Base-by-base conservation (phyloP, 1,284 basidiomycete species). In the Coniophora puteana region DNA sequence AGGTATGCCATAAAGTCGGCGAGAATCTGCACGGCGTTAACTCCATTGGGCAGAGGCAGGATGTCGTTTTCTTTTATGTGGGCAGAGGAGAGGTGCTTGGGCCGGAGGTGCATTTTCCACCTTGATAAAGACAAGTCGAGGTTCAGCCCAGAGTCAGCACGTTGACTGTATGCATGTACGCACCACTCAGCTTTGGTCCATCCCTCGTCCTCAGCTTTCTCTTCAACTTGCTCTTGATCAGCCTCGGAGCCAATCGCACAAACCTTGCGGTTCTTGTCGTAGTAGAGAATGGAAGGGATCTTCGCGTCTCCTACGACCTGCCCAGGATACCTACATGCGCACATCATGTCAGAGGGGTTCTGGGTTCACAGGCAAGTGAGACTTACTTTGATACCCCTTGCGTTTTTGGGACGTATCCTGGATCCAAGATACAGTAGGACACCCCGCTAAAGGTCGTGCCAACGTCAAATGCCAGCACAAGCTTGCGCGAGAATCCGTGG, bases 61-160 rank as follows among this genome's bases (percentile, higher is more conserved):
- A 77, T 52, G 7, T 63, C 52, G 6, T 51, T 43, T 36, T 55
- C 44, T 7, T 50, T 48, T 13, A 58, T 54, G 35, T 56, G 53
- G 23, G 50, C 44, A 1, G 51, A 50, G 36, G 45, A 54, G 27
- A 66, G 51, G 14, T 62, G 57, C n/a, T 49, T 49, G 4, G 72
- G 71, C 1, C 72, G 67, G 3, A 81, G 55, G 48, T 78, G 69
- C 0, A 81, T 54, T 51, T 81, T 80, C 63, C 78, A 81, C 78
- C 78, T 80, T 16, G 2, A 8, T n/a, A 21, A 28, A 28, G 32
- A 16, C 23, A 47, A 4, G 52, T 37, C 20, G 26, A 37, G 41
- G 22, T 41, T 16, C 20, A 20, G 30, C 26, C 14, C 10, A n/a
- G 23, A 10, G 25, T 8, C 20, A 23, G 18, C 8, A 21, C 6